phyloP scores from a whole-genome alignment of 352 stramenopile species.

The Globisporangium iwayamae region DNA sequence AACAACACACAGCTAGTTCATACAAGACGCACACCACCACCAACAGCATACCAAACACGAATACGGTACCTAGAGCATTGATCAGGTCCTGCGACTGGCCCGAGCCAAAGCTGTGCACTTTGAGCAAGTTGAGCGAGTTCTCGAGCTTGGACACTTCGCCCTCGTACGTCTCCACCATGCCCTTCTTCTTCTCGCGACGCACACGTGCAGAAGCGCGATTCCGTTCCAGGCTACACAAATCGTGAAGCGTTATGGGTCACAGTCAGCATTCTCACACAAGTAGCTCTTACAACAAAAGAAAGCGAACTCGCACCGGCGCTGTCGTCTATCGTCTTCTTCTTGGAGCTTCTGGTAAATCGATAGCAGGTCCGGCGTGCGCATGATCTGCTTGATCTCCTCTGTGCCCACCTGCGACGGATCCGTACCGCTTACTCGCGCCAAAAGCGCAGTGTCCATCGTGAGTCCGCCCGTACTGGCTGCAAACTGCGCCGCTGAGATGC shows the following conservation, averaged over 20 bases:
- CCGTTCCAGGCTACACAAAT: slow-evolving; percentile 45
- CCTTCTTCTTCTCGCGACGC: slow-evolving; percentile 86
- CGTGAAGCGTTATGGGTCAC: background rate
- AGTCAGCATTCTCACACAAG: background rate
- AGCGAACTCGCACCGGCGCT: slow-evolving; percentile 33
- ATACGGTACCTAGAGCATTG: slow-evolving; percentile 50
- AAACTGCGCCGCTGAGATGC: slow-evolving; percentile 79
- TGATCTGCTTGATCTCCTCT: slow-evolving; percentile 88
- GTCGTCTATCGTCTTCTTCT: slow-evolving; percentile 78
- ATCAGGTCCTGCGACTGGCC: slow-evolving; percentile 64
- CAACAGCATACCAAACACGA: slow-evolving; percentile 1
- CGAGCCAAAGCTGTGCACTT: slow-evolving; percentile 67
- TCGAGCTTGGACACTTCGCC: slow-evolving; percentile 85
- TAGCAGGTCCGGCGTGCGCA: slow-evolving; percentile 75
- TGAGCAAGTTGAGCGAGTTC: slow-evolving; percentile 76
- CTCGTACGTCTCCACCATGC: slow-evolving; percentile 87
- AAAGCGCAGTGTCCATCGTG: slow-evolving; percentile 72
- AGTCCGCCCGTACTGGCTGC: slow-evolving; percentile 75
- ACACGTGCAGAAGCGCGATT: slow-evolving; percentile 80
- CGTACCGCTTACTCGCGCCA: slow-evolving; percentile 76
- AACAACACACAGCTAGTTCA: background rate
- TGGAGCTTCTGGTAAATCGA: slow-evolving; percentile 89
- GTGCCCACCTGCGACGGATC: slow-evolving; percentile 74
- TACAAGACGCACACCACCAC: background rate
- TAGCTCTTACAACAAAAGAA: background rate